These are phyloP conservation scores for Hirsutella minnesotensis DNA, from an alignment of 2,329 filamentous ascomycete genomes.

Conservation along the genomic window DNA sequence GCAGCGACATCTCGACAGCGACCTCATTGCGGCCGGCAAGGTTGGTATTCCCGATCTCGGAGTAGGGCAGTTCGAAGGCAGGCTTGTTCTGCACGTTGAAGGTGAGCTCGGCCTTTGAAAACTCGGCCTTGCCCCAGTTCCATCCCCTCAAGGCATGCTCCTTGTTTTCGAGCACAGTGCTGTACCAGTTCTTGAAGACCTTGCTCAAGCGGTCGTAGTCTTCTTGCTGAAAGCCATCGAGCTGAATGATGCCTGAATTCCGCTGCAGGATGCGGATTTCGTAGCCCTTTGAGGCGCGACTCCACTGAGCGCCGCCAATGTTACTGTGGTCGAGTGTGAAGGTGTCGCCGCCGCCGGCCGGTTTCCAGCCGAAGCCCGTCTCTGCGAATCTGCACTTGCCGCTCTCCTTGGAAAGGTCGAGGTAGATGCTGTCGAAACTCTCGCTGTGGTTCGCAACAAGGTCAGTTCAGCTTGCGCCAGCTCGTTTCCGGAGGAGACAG, in stretches of 20 bases:
- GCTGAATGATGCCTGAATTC: conserved; percentile 74
- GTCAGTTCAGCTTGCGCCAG: not conserved
- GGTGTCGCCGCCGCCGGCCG: conserved; percentile 72
- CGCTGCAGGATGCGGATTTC: conserved; percentile 87
- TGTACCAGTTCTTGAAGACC: conserved; percentile 97
- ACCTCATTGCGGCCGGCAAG: conserved; percentile 96
- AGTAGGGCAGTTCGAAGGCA: conserved; percentile 93
- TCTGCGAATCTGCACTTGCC: conserved; percentile 94
- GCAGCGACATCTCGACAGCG: conserved; percentile 81
- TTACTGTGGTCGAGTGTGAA: conserved; percentile 86
- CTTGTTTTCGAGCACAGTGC: conserved; percentile 79
- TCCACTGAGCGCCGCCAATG: conserved; percentile 86
- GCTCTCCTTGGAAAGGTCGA: conserved; percentile 85
- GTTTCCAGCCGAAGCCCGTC: conserved; percentile 91
- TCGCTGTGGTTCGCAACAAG: conserved; percentile 38
- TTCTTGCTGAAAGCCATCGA: conserved; percentile 92
- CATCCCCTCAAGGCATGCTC: conserved; percentile 93
- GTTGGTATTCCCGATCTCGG: conserved; percentile 96
- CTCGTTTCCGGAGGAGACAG: not conserved
- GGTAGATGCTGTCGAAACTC: conserved; percentile 94
- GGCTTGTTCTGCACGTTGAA: conserved; percentile 97
- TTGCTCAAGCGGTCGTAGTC: conserved; percentile 86
- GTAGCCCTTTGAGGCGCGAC: conserved; percentile 79
- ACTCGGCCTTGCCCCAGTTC: conserved; percentile 99
- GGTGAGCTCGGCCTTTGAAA: conserved; percentile 84